phyloP scores from a whole-genome alignment of 164 flowering plant genomes.

The Chimonanthus salicifolius region DNA sequence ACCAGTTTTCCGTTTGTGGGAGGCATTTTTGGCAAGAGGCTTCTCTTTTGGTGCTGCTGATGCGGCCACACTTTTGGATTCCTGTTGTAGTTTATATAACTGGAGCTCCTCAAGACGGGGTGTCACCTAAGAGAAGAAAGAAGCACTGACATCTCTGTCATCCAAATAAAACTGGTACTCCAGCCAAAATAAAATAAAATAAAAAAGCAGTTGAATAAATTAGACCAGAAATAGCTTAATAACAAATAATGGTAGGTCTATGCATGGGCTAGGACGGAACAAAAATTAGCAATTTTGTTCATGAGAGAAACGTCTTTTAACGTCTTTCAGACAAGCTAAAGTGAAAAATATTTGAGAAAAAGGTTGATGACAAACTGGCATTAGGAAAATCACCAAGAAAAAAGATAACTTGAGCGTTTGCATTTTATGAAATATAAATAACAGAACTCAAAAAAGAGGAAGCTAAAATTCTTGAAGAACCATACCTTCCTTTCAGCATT shows the following conservation, averaged over 20 bases:
- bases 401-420: background rate
- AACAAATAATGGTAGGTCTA: background rate
- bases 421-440: background rate
- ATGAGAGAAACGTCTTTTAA: background rate
- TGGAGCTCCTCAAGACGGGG: constrained; percentile 82
- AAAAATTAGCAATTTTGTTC: background rate
- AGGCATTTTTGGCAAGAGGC: constrained; percentile 25
- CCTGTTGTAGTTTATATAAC: constrained; percentile 59
- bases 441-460: background rate
- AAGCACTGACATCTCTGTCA: background rate
- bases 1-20: constrained; percentile 63
- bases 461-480: background rate
- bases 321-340: too few species aligned
- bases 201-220: too few species aligned
- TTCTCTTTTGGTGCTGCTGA: constrained; percentile 32
- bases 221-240: too few species aligned
- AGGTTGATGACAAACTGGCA: background rate
- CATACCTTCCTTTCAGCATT: constrained; percentile 71
- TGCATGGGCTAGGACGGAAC: background rate
- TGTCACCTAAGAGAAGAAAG: constrained; percentile 41
- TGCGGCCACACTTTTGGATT: constrained; percentile 29
- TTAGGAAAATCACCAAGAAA: background rate
- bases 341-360: background rate
- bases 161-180: background rate
- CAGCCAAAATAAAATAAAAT: background rate